Conservation (phyloP, 2,329 filamentous ascomycete species). For the Fusarium humuli region DNA sequence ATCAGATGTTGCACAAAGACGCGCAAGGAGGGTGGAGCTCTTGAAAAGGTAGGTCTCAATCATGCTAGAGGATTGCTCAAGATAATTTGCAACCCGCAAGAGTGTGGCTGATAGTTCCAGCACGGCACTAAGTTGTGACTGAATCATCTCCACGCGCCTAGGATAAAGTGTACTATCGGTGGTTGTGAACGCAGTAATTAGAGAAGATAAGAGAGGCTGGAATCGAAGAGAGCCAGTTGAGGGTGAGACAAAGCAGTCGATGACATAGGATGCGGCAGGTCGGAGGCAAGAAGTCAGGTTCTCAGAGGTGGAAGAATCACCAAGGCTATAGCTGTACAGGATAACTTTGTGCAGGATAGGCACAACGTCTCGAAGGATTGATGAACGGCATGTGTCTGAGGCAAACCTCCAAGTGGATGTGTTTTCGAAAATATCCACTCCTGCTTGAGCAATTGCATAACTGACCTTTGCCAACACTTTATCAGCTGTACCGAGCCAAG, state of each 20-base stretch:
- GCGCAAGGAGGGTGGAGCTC: conserved; percentile 78
- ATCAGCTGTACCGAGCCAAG: conserved; percentile 80
- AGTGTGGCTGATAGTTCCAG: conserved; percentile 76
- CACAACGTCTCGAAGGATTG: conserved; percentile 76
- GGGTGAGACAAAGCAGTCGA: conserved; percentile 79
- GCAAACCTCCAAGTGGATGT: conserved; percentile 87
- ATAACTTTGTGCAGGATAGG: conserved; percentile 78
- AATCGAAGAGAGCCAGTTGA: conserved; percentile 78
- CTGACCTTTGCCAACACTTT: conserved; percentile 79
- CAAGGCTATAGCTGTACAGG: conserved; percentile 78
- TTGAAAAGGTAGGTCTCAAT: conserved; percentile 86
- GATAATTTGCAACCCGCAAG: conserved; percentile 74
- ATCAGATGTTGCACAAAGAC: conserved; percentile 78
- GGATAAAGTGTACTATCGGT: conserved; percentile 73
- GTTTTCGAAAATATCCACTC: conserved; percentile 88
- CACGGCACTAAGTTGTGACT: conserved; percentile 71
- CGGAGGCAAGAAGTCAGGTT: conserved; percentile 71
- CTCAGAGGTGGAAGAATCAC: conserved; percentile 64
- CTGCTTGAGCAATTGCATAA: conserved; percentile 77
- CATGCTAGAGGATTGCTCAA: conserved; percentile 71
- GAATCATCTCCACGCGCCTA: conserved; percentile 65
- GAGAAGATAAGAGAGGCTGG: conserved; percentile 78
- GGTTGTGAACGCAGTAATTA: conserved; percentile 62
- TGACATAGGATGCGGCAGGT: conserved; percentile 78
- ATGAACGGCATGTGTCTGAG: conserved; percentile 72